Evolutionary conservation across 1,139 yeast species (phyloP), one percentile per base, ranked within the genome.

Genomic region (Cylindricascospora bacillispora): DNA sequence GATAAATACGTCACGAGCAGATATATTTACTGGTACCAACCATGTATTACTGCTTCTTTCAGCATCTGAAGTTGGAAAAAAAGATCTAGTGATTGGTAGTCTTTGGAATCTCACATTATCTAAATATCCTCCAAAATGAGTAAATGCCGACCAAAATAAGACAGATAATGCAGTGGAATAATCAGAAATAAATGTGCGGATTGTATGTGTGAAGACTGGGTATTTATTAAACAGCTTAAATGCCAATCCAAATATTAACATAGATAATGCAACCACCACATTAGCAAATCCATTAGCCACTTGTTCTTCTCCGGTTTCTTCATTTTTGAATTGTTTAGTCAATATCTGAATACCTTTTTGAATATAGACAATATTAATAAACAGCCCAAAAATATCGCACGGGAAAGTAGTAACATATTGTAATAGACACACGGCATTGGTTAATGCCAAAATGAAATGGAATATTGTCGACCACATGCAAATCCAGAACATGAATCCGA

Each of bases 401-500:
- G 94, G 82, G 52, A 73, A 89, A 35, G 72, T 62, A 2, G 94
- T 79, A 22, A 89, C 82, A 42, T 70, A 77, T 41, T 72, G 70
- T 54, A 86, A 60, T 33, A 71, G 73, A 32, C 74, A 65, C 24
- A 82, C 80, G 47, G 72, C 61, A 52, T 89, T 89, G 32, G 70
- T 61, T 2, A 78, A 43, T 0, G 95, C 89, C 22, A 86, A 63
- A 1, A 74, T 35, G 22, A 81, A 60, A 56, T 89, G 97, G 60
- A 82, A 67, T 4, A 75, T 65, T 82, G 80, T 79, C 3, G 85
- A 67, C 98, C 98, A 89, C 5, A 89, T 62, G 46, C 85, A 82
- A 17, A 86, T 63, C 97, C 97, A 89, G 49, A 92, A 78, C 95
- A 89, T 86, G 52, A 89, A 89, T 15, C 89, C 85, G 54, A 89